Evolutionary conservation across 208 protist genomes (phyloP), one percentile per base, ranked within the genome.

Genomic region (Phytomonas sp.): DNA sequence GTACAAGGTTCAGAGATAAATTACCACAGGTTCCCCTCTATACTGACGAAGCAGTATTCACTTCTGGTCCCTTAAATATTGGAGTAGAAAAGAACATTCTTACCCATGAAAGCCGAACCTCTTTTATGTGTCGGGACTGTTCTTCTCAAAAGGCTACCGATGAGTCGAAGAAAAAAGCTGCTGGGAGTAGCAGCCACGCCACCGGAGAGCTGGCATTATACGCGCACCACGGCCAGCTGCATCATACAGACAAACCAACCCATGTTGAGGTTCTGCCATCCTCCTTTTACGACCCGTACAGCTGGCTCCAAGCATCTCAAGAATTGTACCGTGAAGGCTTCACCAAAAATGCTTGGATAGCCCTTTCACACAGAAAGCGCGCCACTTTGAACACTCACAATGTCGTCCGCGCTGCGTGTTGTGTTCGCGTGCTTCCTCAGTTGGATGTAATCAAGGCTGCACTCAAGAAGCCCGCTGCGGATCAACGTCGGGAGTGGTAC

Each of bases 371-470:
- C 61, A 75, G 89, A 40, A 66, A 64, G 49, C 49, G 66, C 3
- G 80, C 83, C 12, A 64, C 72, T 1, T 75, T 93, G 14, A 89
- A 89, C 42, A 74, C 77, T 5, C 78, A 78, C 12, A 60, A 45
- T 7, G 76, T 76, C 31, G 72, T 86, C 34, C 81, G 86, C 2
- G 60, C 81, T 11, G 79, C 79, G 60, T 91, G 87, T 73, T 80
- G 74, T 60, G 90, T 93, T 59, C 79, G 79, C 26, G 71, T 79
- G 16, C 68, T 95, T 60, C 90, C 90, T 2, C 56, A 74, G 19
- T 72, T 95, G 7, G 76, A 74, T 34, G 79, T 73, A n/a, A 72
- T 93, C 19, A 85, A 93, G 76, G 69, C 32, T 10, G 75, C 74
- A 29, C 69, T 92, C 32, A 68, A 71, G 49, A 70, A 63, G 60